Evolutionary conservation across 106 monocot genomes (phyloP).

Genomic region (Acorus calamus): DNA sequence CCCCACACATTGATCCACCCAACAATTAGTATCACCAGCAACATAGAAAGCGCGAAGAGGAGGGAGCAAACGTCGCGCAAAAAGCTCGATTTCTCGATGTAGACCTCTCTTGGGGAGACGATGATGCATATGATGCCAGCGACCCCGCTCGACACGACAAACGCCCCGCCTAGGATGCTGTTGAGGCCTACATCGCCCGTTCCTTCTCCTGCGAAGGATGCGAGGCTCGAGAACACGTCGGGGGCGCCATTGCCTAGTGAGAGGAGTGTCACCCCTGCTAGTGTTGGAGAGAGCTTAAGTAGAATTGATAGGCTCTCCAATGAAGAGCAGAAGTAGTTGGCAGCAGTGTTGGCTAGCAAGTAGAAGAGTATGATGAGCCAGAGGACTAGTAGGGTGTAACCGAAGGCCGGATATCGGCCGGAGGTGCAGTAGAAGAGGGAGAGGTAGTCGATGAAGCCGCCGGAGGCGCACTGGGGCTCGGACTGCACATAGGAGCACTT

Average conservation of each 20-base stretch:
- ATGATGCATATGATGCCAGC: conserved; percentile 15
- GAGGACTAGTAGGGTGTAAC: conserved; percentile 19
- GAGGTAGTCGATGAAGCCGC: conserved; percentile 38
- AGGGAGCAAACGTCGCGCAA: conserved; percentile 24
- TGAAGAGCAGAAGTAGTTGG: conserved; percentile 39
- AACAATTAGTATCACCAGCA: conserved; percentile 22
- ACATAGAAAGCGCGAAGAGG: conserved; percentile 14
- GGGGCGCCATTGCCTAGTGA: conserved; percentile 36
- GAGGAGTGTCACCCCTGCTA: conserved; percentile 35
- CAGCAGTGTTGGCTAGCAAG: conserved; percentile 31
- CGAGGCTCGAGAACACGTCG: conserved; percentile 25
- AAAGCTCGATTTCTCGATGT: conserved; percentile 15
- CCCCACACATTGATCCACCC: conserved; percentile 30
- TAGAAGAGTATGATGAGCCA: conserved; percentile 38
- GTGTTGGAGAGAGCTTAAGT: conserved; percentile 24
- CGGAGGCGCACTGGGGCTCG: conserved; percentile 6
- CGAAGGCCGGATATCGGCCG: conserved; percentile 12
- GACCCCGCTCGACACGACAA: conserved; percentile 42
- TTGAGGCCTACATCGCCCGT: conserved; percentile 35
- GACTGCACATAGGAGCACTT: conserved; percentile 7
- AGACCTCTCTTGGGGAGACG: background rate
- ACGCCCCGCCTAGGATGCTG: conserved; percentile 46
- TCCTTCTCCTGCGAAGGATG: conserved; percentile 15
- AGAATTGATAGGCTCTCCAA: conserved; percentile 26
- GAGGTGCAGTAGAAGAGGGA: conserved; percentile 31